Percentiles rank a stretch among this genome's conserved stretches.
Evolutionary conservation across 2,329 filamentous ascomycete species (phyloP).

Genomic region (Geosmithia flava): DNA sequence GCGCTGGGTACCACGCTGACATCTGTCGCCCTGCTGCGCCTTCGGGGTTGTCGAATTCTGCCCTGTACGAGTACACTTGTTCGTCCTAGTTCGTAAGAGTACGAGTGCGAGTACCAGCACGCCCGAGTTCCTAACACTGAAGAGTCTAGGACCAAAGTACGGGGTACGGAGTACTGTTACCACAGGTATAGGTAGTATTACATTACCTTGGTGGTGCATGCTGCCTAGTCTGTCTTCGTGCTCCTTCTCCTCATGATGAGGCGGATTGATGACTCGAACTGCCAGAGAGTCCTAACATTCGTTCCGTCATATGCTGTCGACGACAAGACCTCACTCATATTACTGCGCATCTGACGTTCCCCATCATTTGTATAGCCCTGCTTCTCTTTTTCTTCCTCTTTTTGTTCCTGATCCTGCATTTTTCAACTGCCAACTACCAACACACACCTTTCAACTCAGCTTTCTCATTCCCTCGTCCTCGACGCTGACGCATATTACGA

Average conservation of each 20-base stretch:
- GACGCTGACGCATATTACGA: background rate
- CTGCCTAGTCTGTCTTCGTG: background rate
- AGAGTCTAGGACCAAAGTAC: background rate
- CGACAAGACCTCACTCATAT: conserved; percentile 1
- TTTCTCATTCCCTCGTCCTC: background rate
- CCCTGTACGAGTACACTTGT: background rate
- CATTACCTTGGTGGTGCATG: background rate
- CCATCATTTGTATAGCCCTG: background rate
- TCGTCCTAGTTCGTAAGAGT: background rate
- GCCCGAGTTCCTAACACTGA: too few species aligned
- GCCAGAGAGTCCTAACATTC: conserved; percentile 3
- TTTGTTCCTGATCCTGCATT: background rate
- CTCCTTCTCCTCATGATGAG: conserved; percentile 1
- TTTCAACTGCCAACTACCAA: background rate
- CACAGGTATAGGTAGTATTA: too few species aligned
- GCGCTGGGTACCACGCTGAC: conserved; percentile 1
- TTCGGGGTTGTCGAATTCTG: background rate
- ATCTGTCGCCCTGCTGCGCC: background rate
- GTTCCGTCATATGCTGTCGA: conserved; percentile 1
- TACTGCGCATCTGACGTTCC: conserved; percentile 4
- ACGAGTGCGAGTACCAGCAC: background rate
- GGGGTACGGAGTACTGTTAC: background rate
- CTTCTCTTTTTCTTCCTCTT: too few species aligned
- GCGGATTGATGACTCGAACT: conserved; percentile 2
- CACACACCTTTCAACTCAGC: background rate